phyloP scores from a whole-genome alignment of 768 basidiomycete species.

The Suillus luteus region DNA sequence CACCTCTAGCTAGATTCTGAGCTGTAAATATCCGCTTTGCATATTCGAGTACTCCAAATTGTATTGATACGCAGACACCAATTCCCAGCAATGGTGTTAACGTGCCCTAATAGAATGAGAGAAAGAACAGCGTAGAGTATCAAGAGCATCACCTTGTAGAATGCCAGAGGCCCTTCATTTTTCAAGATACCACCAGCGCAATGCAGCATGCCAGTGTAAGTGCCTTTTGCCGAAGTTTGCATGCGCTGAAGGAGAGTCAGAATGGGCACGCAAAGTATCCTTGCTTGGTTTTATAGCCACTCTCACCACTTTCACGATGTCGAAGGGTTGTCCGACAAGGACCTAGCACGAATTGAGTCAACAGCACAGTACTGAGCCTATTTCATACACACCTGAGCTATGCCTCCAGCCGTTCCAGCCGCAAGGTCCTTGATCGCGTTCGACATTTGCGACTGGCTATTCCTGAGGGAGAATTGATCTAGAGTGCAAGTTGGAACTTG shows the following conservation, averaged over 20 bases:
- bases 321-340: constrained; percentile 92
- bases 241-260: constrained; percentile 61
- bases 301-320: constrained; percentile 95
- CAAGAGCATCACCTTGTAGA: constrained; percentile 75
- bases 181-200: constrained; percentile 90
- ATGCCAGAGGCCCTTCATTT: constrained; percentile 90
- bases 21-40: constrained; percentile 77
- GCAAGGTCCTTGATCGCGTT: constrained; percentile 85
- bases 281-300: constrained; percentile 3
- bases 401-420: constrained; percentile 89
- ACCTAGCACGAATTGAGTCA: constrained; percentile 48
- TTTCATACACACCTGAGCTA: constrained; percentile 65
- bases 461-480: constrained; percentile 5
- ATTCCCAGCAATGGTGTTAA: constrained; percentile 89
- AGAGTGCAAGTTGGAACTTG: neutral
- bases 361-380: neutral
- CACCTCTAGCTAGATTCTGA: constrained; percentile 58
- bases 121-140: constrained; percentile 1
- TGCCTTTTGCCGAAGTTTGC: constrained; percentile 91
- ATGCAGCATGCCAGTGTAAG: constrained; percentile 84
- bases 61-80: constrained; percentile 93
- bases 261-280: constrained; percentile 15
- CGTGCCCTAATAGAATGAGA: constrained; percentile 63
- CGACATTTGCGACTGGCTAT: constrained; percentile 27
- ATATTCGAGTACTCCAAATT: constrained; percentile 88